Evolutionary conservation across 2,329 filamentous ascomycete genomes (phyloP), one percentile per base, ranked within the genome.

Genomic region (Seiridium unicorne): DNA sequence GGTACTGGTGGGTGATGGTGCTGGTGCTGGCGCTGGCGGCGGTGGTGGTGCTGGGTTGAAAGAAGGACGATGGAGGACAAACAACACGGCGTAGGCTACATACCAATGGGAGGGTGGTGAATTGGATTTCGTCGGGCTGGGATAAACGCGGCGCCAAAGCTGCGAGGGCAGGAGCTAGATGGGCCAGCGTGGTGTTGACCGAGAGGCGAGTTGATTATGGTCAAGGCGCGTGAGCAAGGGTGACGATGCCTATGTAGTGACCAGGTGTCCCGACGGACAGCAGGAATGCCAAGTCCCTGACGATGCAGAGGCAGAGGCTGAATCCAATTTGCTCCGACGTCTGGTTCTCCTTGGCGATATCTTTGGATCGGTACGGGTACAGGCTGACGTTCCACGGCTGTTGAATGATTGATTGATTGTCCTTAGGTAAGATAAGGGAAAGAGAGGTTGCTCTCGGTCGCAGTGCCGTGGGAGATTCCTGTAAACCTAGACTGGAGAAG

Each of bases 81-180:
- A 57, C 34, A 44, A 57, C 47, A 57, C 54, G 54, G 26, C 54
- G 54, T 44, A 44, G 40, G n/a, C n/a, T 47, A 44, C 54, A 34
- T 18, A 32, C 44, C 44, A 48, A 47, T 26, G 26, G 31, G 34
- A 11, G 40, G n/a, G 49, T n/a, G 34, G 26, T 57, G 44, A 44
- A 48, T 57, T 56, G 54, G 54, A 46, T 57, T 46, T 44, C 44
- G 55, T 26, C 47, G 55, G 55, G 5, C 55, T 31, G 38, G 46
- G 18, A 51, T 40, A 40, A 44, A 54, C 48, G 47, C 57, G 48
- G 42, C 48, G 57, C 57, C 57, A 59, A 26, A 59, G 36, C 6
- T 44, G 49, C 26, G 49, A 51, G 48, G n/a, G 7, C 38, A 59
- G 34, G 47, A 44, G 48, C 57, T 59, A 54, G 47, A 26, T 40